Evolutionary conservation across 192 early-diverging fungal genomes (phyloP).

Genomic region (Gryganskiella cystojenkinii): DNA sequence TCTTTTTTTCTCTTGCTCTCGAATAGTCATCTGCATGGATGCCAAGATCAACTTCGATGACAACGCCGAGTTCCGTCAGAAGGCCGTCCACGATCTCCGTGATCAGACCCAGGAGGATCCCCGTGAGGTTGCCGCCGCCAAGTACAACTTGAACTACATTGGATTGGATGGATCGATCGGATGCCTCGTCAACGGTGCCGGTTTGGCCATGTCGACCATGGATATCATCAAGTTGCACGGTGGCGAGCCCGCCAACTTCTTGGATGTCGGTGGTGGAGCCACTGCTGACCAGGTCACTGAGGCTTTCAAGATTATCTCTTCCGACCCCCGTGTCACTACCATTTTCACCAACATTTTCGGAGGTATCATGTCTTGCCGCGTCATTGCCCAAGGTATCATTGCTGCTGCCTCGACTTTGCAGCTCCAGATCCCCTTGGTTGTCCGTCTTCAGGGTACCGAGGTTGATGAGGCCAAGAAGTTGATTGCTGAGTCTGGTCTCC

Average conservation of each 20-base stretch:
- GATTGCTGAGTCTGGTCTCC: constrained; percentile 90
- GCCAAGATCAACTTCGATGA: constrained; percentile 99
- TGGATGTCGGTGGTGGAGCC: constrained; percentile 98
- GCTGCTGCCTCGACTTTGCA: constrained; percentile 91
- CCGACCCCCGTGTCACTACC: constrained; percentile 95
- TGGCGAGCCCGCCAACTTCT: constrained; percentile 98
- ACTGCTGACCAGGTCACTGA: constrained; percentile 95
- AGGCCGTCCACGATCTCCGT: constrained; percentile 88
- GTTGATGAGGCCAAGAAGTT: constrained; percentile 93
- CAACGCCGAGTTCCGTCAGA: constrained; percentile 98
- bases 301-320: constrained; percentile 99
- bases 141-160: constrained; percentile 99
- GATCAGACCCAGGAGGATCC: constrained; percentile 97
- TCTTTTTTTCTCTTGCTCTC: constrained; percentile 27
- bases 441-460: constrained; percentile 94
- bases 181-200: constrained; percentile 98
- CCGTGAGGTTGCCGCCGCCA: constrained; percentile 96
- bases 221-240: constrained; percentile 99
- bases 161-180: constrained; percentile 98
- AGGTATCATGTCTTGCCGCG: constrained; percentile 99
- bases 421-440: constrained; percentile 94
- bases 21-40: constrained; percentile 97
- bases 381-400: constrained; percentile 99
- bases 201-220: constrained; percentile 99
- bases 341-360: constrained; percentile 99